Evolutionary conservation across 495 filamentous ascomycete species (phyloP).

Genomic region (Podospora bellae-mahoneyi): DNA sequence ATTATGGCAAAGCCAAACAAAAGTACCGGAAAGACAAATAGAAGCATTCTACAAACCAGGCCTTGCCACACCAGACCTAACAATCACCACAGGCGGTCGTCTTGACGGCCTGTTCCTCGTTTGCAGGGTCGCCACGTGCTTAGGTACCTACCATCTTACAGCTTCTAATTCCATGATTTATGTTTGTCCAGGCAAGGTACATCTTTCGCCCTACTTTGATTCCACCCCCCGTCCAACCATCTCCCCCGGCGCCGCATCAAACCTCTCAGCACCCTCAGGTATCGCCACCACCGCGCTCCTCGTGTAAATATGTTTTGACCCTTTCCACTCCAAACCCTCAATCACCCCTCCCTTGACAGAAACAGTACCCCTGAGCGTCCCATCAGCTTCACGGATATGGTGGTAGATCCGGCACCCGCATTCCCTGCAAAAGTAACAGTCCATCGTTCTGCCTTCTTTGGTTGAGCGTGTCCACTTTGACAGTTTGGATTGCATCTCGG

Average conservation of each 20-base stretch:
- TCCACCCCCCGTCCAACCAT: conserved; percentile 18
- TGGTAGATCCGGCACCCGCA: conserved; percentile 53
- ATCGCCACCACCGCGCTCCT: conserved; percentile 48
- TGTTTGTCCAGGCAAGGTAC: background rate
- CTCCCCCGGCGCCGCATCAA: conserved; percentile 33
- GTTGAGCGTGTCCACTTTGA: conserved; percentile 41
- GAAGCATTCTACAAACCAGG: too few species aligned
- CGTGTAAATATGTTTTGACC: conserved; percentile 42
- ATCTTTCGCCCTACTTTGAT: background rate
- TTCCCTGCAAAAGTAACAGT: conserved; percentile 51
- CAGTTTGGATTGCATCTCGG: conserved; percentile 31
- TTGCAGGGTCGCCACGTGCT: too few species aligned
- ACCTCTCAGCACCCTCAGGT: conserved; percentile 47
- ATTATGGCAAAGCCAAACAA: too few species aligned
- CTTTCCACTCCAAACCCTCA: conserved; percentile 39
- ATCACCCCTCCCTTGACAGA: conserved; percentile 54
- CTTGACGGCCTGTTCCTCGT: too few species aligned
- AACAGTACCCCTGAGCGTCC: conserved; percentile 30
- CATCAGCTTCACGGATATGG: conserved; percentile 40
- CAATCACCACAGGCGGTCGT: too few species aligned
- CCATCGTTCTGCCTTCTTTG: conserved; percentile 41
- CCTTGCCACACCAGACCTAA: too few species aligned
- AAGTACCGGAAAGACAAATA: too few species aligned
- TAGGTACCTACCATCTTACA: too few species aligned
- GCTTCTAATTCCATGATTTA: background rate